Evolutionary conservation across 164 flowering plant species (phyloP), one percentile per base, ranked within the genome.

Genomic region (Vitis rotundifolia): DNA sequence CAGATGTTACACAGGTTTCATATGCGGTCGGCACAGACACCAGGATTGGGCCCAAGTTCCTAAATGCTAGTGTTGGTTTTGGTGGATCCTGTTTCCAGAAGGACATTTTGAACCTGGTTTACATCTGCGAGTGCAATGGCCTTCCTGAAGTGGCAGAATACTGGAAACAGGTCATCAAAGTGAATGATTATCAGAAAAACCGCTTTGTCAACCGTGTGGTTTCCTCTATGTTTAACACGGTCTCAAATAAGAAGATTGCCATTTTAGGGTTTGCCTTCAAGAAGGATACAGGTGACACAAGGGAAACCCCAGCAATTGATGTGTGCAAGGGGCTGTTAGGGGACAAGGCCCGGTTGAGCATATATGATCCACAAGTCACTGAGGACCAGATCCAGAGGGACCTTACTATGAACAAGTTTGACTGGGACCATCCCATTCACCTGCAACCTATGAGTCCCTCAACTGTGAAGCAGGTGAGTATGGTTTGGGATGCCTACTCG

Each of bases 31-130:
- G 97, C 9, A 93, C 66, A 72, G 97, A 93, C 79, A 68, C 89
- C 0, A 88, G 95, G 66, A 91, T 91, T 28, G 97, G 98, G 11
- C 84, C 92, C 69, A 89, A 90, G 86, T 89, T 93, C 73, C 78
- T 93, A 26, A 90, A 89, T 70, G 82, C 97, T 12, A 91, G 98
- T 81, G 94, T 92, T 54, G 97, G 94, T 5, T 92, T 92, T 74
- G 92, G 97, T 50, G 97, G 97, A 12, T 90, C 96, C 26, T 92
- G 97, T 83, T 92, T 92, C 81, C 97, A 92, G 80, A 92, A 92
- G 82, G 98, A 92, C 44, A 92, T 93, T 14, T 71, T 93, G 74
- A 93, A 93, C 80, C 78, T 91, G 72, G 98, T 92, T 49, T 92
- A 92, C 82, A 92, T 92, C 66, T 92, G 96, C 53, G 96, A 92